A percentile compares a stretch with the other conserved stretches of the same genome.
Evolutionary conservation across 2,329 filamentous ascomycete species (phyloP).

Genomic region (Dactylonectria macrodidyma): DNA sequence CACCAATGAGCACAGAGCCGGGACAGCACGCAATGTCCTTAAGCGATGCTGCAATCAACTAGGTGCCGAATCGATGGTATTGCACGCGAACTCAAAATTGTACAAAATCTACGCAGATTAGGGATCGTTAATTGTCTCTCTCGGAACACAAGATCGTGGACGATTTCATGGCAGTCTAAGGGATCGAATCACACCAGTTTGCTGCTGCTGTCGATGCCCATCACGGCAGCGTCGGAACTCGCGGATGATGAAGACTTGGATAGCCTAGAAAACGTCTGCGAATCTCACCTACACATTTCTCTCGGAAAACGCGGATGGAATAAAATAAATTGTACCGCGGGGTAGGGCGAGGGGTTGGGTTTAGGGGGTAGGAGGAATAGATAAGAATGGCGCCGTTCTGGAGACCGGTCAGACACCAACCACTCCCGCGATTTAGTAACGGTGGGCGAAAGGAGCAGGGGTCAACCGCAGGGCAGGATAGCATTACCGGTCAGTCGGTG

Average conservation of each 20-base stretch:
- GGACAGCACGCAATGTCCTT: background rate
- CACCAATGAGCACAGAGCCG: background rate
- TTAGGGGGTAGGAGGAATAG: background rate
- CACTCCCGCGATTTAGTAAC: conserved; percentile 3
- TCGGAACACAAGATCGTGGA: conserved; percentile 1
- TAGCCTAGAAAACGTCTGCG: background rate
- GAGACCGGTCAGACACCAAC: background rate
- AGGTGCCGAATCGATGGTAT: background rate
- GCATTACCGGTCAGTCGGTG: background rate
- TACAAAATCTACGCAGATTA: background rate
- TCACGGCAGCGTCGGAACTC: background rate
- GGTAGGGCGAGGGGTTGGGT: background rate
- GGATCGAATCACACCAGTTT: conserved; percentile 2
- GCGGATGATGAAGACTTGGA: background rate
- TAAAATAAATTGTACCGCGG: conserved; percentile 6
- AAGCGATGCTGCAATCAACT: background rate
- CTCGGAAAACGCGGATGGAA: conserved; percentile 2
- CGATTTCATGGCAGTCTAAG: background rate
- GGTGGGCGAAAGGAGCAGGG: background rate
- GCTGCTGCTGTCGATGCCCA: background rate
- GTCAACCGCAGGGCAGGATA: background rate
- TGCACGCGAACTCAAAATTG: conserved; percentile 1
- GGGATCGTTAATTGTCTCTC: background rate
- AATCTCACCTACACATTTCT: conserved; percentile 6
- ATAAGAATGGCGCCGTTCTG: conserved; percentile 2